Evolutionary conservation across 495 filamentous ascomycete genomes (phyloP).

Genomic region (Tuber indicum): DNA sequence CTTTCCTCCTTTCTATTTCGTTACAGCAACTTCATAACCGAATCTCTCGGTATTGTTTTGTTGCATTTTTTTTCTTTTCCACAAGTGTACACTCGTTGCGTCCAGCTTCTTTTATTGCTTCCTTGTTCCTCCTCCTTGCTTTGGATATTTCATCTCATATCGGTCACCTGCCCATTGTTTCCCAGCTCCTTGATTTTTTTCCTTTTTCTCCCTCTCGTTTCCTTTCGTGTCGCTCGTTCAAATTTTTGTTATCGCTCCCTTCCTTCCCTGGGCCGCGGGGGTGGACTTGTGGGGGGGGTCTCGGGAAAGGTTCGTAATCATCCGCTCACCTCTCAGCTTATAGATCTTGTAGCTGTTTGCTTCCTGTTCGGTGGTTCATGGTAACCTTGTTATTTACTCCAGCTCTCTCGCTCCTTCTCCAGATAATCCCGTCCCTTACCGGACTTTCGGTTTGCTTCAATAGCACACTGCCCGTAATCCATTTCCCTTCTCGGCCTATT

Average conservation of each 20-base stretch:
- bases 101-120: background rate
- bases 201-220: background rate
- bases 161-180: background rate
- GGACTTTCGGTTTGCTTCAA: background rate
- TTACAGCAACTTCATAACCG: background rate
- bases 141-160: background rate
- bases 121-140: background rate
- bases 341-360: background rate
- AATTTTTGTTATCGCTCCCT: background rate
- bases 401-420: background rate
- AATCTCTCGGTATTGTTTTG: background rate
- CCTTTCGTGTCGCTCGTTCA: background rate
- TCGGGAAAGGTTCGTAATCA: conserved; percentile 1
- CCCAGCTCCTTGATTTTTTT: background rate
- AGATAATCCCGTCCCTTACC: background rate
- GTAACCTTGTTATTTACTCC: background rate
- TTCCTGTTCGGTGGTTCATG: background rate
- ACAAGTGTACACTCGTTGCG: background rate
- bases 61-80: background rate
- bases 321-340: background rate
- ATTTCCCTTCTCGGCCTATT: background rate
- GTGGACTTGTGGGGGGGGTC: background rate
- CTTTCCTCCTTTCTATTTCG: background rate
- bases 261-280: background rate
- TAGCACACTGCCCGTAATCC: background rate